A percentile compares a stretch with the other conserved stretches of the same genome.
Conservation (phyloP, 1,139 yeast genomes). For the Pichia sp. region DNA sequence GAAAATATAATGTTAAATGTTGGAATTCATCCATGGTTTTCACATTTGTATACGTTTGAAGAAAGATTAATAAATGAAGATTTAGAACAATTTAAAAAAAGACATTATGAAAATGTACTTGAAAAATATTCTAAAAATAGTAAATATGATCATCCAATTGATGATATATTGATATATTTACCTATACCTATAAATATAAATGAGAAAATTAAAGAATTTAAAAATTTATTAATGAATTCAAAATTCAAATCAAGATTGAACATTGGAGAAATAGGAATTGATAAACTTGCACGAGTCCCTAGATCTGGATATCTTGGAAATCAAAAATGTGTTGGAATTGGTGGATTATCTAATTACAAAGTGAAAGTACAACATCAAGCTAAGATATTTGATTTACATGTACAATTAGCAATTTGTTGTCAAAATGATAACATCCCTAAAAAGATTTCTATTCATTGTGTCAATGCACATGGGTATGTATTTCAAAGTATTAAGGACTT, state of each 20-base stretch:
- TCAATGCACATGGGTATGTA: slow-evolving; percentile 62
- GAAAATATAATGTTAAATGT: slow-evolving; percentile 49
- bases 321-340: slow-evolving; percentile 5
- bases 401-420: slow-evolving; percentile 41
- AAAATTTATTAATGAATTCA: slow-evolving; percentile 22
- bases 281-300: slow-evolving; percentile 68
- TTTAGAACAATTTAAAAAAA: slow-evolving; percentile 27
- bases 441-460: slow-evolving; percentile 76
- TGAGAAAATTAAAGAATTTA: slow-evolving; percentile 32
- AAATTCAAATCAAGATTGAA: slow-evolving; percentile 11
- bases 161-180: slow-evolving; percentile 40
- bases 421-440: slow-evolving; percentile 30
- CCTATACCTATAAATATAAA: slow-evolving; percentile 57
- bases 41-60: slow-evolving; percentile 49
- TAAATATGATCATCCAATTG: slow-evolving; percentile 11
- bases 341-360: slow-evolving; percentile 19
- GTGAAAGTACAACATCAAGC: slow-evolving; percentile 64
- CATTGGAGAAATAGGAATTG: slow-evolving; percentile 90
- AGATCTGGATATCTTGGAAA: slow-evolving; percentile 49
- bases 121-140: slow-evolving; percentile 9
- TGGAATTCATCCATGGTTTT: slow-evolving; percentile 92
- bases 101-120: slow-evolving; percentile 54
- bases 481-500: slow-evolving; percentile 38
- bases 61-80: slow-evolving; percentile 16
- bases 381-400: slow-evolving; percentile 42